Conservation (phyloP, 2,329 filamentous ascomycete genomes). For the Alternaria panax region DNA sequence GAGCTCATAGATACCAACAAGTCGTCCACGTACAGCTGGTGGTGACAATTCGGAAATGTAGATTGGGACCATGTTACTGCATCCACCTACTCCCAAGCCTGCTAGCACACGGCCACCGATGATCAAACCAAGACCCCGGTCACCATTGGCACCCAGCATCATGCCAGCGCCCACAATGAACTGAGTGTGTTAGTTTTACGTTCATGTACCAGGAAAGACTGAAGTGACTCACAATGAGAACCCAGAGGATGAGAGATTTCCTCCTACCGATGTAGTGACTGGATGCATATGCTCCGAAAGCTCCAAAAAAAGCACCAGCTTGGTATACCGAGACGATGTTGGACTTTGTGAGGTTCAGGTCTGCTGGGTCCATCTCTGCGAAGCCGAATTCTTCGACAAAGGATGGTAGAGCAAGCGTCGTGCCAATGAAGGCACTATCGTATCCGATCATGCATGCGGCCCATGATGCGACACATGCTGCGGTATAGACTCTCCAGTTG, state of each 20-base stretch:
- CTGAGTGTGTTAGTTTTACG: slow-evolving; percentile 6
- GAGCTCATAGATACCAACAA: slow-evolving; percentile 59
- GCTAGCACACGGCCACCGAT: slow-evolving; percentile 65
- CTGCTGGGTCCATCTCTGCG: slow-evolving; percentile 53
- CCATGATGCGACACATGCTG: slow-evolving; percentile 63
- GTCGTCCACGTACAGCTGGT: slow-evolving; percentile 64
- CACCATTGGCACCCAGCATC: slow-evolving; percentile 65
- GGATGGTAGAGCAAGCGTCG: slow-evolving; percentile 73
- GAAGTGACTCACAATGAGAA: slow-evolving; percentile 52
- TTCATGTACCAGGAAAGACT: background rate
- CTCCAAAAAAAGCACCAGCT: slow-evolving; percentile 83
- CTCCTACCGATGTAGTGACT: slow-evolving; percentile 73
- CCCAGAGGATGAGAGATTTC: slow-evolving; percentile 68
- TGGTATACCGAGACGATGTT: slow-evolving; percentile 86
- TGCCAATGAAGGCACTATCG: slow-evolving; percentile 79
- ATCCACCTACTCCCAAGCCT: slow-evolving; percentile 64
- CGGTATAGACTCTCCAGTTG: slow-evolving; percentile 66
- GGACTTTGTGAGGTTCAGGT: slow-evolving; percentile 68
- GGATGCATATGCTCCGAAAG: slow-evolving; percentile 62
- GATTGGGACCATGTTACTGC: slow-evolving; percentile 65
- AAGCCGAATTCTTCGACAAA: slow-evolving; percentile 75
- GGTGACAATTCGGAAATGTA: slow-evolving; percentile 67
- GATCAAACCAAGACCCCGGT: slow-evolving; percentile 62
- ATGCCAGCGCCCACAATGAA: slow-evolving; percentile 75
- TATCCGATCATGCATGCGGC: slow-evolving; percentile 67